Conservation (phyloP, 768 basidiomycete genomes). For the Macrolepiota fuliginosa region DNA sequence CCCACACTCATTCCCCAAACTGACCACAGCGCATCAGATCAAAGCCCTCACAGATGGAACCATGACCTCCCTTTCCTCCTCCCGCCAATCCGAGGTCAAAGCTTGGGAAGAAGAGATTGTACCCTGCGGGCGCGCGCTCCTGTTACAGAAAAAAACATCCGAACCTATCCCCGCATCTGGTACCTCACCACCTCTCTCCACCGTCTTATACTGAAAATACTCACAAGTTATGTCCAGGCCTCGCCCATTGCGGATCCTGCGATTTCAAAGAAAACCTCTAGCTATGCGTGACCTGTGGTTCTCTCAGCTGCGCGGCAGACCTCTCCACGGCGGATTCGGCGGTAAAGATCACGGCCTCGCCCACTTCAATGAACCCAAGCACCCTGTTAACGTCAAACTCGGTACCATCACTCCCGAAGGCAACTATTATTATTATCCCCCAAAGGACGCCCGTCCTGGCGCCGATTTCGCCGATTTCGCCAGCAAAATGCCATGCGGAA, state of each 20-base stretch:
- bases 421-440: no score
- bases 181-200: slow-evolving; percentile 20
- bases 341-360: slow-evolving; percentile 89
- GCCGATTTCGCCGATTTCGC: no score
- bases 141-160: slow-evolving; percentile 39
- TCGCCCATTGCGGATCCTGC: slow-evolving; percentile 81
- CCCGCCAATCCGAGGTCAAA: slow-evolving; percentile 91
- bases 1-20: no score
- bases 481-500: no score
- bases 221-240: slow-evolving; percentile 39
- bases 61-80: slow-evolving; percentile 82
- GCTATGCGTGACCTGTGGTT: slow-evolving; percentile 92
- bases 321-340: slow-evolving; percentile 75
- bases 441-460: no score
- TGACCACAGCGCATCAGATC: slow-evolving; percentile 42
- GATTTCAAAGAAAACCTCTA: slow-evolving; percentile 90
- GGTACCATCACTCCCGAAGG: slow-evolving; percentile 98
- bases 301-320: slow-evolving; percentile 85
- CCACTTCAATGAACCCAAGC: slow-evolving; percentile 71
- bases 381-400: slow-evolving; percentile 86
- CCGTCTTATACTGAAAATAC: neutral
- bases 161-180: slow-evolving; percentile 54
- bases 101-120: slow-evolving; percentile 96
- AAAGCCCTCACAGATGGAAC: slow-evolving; percentile 60
- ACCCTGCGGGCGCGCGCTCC: slow-evolving; percentile 77